Evolutionary conservation across 2,329 filamentous ascomycete species (phyloP), one percentile per base, ranked within the genome.

Genomic region (Trichophyton benhamiae): DNA sequence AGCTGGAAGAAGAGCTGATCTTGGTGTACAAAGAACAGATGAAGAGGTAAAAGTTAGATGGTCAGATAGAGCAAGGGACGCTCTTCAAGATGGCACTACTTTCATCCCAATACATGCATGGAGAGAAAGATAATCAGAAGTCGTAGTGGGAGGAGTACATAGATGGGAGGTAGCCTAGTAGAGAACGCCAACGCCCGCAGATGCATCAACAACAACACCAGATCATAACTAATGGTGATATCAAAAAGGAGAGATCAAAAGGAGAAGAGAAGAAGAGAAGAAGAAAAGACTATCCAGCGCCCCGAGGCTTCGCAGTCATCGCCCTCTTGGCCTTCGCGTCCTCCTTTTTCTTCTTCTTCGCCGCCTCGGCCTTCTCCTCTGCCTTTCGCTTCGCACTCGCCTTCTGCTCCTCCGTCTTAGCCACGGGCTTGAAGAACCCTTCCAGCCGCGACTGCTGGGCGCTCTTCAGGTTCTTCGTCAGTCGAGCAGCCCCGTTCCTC

Each of bases 311-410:
- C 4, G 87, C 81, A 78, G 96, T 99, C 22, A 85, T 83, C 66
- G 89, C 89, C 66, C 91, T 91, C 83, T 97, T 99, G 66, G 91
- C 89, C 79, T 96, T 96, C 70, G 92, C 91, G 62, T 95, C 90
- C 65, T 89, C 85, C 82, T 96, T 99, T 67, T 87, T 81, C 78
- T 91, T 95, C 82, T 97, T 97, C 79, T 92, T 96, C 76, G 90
- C 91, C 68, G 91, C 88, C 68, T 91, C 91, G 36, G 89, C 80
- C 79, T 95, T 95, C 77, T 91, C 89, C 59, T 97, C 92, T 42
- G 94, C 82, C 79, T 97, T 99, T 67, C 94, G 83, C 82, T 99
- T 99, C 70, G 95, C 78, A 48, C 76, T 85, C 60, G 87, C 87
- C 76, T 92, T 88, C 77, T 99, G 86, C 65, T 86, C 87, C 0